Conservation (phyloP, 202 grass and related monocot species). For the Setaria viridis region DNA sequence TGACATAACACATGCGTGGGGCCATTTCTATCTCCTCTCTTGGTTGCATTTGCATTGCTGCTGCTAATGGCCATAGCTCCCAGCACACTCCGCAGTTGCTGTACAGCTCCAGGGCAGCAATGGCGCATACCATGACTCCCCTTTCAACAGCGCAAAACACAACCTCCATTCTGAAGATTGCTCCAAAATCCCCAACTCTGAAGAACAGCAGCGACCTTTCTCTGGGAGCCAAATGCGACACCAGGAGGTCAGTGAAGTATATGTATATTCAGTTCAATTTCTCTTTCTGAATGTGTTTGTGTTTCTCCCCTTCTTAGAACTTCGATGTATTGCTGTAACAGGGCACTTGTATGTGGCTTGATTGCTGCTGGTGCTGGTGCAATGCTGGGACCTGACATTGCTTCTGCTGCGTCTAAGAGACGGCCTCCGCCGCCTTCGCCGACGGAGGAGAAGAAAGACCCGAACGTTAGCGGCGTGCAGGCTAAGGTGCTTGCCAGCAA, state of each 20-base stretch:
- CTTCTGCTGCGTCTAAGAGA: conserved; percentile 71
- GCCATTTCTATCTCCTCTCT: conserved; percentile 46
- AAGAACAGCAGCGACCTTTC: conserved; percentile 1
- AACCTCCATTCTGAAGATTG: background rate
- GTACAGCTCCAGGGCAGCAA: conserved; percentile 13
- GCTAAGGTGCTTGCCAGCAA: conserved; percentile 84
- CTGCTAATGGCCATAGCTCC: background rate
- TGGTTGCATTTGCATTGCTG: background rate
- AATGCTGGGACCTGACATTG: conserved; percentile 45
- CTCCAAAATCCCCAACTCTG: background rate
- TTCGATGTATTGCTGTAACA: conserved; percentile 4
- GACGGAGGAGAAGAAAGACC: conserved; percentile 74
- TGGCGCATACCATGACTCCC: conserved; percentile 55
- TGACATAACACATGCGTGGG: conserved; percentile 44
- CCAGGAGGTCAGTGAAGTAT: conserved; percentile 48
- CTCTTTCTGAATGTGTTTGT: background rate
- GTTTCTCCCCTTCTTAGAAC: background rate
- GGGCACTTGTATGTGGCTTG: conserved; percentile 56
- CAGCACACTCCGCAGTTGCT: background rate
- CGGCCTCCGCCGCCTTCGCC: conserved; percentile 40
- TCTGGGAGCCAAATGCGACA: conserved; percentile 14
- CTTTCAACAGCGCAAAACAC: conserved; percentile 25
- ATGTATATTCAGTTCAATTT: background rate
- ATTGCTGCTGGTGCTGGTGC: conserved; percentile 52
- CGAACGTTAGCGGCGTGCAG: conserved; percentile 68